Evolutionary conservation across 139 green algal genomes (phyloP), one percentile per base, ranked within the genome.

Genomic region (Trebouxia sp.): DNA sequence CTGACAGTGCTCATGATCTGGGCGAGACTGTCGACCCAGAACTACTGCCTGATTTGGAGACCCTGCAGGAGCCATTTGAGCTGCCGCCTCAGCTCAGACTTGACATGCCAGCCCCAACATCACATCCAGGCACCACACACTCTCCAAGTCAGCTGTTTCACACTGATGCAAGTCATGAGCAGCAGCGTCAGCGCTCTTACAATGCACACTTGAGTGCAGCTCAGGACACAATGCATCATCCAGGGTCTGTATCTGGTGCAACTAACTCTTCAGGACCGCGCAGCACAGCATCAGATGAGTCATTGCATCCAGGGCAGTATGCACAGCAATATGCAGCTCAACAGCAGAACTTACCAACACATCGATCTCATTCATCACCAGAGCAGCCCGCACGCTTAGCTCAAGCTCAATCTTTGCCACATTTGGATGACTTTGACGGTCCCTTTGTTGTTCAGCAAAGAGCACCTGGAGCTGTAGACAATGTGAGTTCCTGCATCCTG

Each of bases 1-100:
- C 75, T 30, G 47, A 56, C 48, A 80, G 48, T 69, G 75, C 50
- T 9, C 43, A 65, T 69, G 75, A 80, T 30, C 35, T 80, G 15
- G 75, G 51, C 24, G 30, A 56, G 30, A 39, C 51, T 9, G 47
- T 80, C 7, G 50, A 69, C 28, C 43, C 70, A 39, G 45, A 78
- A 30, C 42, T 78, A 20, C 41, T 55, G 28, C 75, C 75, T 14
- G 69, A 80, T 24, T 37, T 80, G 17, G 75, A 65, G 30, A 32
- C 75, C 0, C 37, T 80, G 51, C 75, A 80, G 30, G 75, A 66
- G 48, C 45, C 50, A 1, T 43, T 69, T 43, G 48, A 69, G 7
- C 43, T 80, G 0, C 75, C 75, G 12, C 26, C 48, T 30, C 75
- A 65, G 32, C 75, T 50, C 10, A 56, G 28, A 32, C 24, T 65